These are phyloP conservation scores for Oenanthe sinensis DNA, from an alignment of 129 eudicot genomes.

Conservation along the genomic window DNA sequence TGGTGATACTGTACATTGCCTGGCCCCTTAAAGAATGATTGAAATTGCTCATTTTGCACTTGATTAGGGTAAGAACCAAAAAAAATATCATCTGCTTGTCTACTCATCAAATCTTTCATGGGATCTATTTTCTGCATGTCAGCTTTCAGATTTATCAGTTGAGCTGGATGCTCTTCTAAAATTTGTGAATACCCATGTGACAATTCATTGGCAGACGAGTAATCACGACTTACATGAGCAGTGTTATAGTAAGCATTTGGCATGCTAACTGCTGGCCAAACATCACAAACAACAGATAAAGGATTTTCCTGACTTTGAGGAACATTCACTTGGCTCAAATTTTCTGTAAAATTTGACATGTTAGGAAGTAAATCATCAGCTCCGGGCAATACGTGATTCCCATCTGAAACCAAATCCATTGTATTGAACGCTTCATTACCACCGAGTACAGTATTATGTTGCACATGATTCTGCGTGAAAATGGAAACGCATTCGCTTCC, in stretches of 20 bases:
- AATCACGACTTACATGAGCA: constrained; percentile 32
- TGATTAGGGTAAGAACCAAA: constrained; percentile 43
- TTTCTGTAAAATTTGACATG: constrained; percentile 31
- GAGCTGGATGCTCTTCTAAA: constrained; percentile 22
- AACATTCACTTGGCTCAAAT: constrained; percentile 26
- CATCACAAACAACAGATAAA: constrained; percentile 30
- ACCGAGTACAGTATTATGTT: constrained; percentile 19
- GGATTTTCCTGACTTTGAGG: constrained; percentile 29
- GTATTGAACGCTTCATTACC: constrained; percentile 23
- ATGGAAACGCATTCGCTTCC: constrained; percentile 23
- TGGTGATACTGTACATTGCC: constrained; percentile 38
- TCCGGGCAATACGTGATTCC: constrained; percentile 19
- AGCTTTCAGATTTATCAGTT: constrained; percentile 33
- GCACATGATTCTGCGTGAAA: constrained; percentile 26
- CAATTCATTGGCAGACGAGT: constrained; percentile 32
- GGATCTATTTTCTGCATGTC: constrained; percentile 27
- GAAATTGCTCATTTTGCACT: constrained; percentile 50
- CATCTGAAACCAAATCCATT: constrained; percentile 29
- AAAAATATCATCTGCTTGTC: constrained; percentile 36
- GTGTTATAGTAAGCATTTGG: constrained; percentile 37
- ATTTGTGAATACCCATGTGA: constrained; percentile 42
- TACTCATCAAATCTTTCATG: constrained; percentile 23
- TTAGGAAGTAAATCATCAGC: constrained; percentile 23
- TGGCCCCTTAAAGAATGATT: constrained; percentile 51
- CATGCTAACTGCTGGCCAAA: constrained; percentile 54